Evolutionary conservation across 2,329 filamentous ascomycete genomes (phyloP).

Genomic region (Claviceps monticola): DNA sequence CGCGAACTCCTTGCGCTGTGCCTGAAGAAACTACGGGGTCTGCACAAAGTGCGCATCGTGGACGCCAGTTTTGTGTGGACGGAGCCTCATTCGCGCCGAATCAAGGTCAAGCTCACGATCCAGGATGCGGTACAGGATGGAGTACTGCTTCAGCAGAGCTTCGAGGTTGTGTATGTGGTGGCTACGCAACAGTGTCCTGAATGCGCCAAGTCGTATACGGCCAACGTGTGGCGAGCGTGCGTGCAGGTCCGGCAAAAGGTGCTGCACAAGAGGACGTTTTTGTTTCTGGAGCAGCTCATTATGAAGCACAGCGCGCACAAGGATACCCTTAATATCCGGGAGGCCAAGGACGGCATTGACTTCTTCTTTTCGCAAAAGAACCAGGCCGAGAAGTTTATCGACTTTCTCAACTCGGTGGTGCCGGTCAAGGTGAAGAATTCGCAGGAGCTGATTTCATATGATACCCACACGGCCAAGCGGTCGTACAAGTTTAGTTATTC

Average conservation of each 20-base stretch:
- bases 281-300: slow-evolving; percentile 79
- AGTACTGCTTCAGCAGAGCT: slow-evolving; percentile 72
- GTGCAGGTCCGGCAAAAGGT: slow-evolving; percentile 97
- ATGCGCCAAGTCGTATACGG: slow-evolving; percentile 89
- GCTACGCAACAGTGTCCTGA: slow-evolving; percentile 90
- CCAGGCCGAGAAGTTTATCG: slow-evolving; percentile 81
- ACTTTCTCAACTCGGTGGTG: slow-evolving; percentile 73
- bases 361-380: slow-evolving; percentile 89
- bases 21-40: slow-evolving; percentile 70
- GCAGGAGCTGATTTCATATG: slow-evolving; percentile 81
- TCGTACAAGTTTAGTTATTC: slow-evolving; percentile 94
- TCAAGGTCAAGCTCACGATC: slow-evolving; percentile 92
- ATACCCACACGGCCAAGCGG: slow-evolving; percentile 79
- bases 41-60: slow-evolving; percentile 85
- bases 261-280: slow-evolving; percentile 69
- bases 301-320: slow-evolving; percentile 84
- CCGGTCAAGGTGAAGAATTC: slow-evolving; percentile 65
- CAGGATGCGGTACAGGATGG: slow-evolving; percentile 55
- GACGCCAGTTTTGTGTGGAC: slow-evolving; percentile 98
- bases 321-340: slow-evolving; percentile 96
- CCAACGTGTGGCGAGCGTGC: slow-evolving; percentile 85
- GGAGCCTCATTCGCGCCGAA: slow-evolving; percentile 82
- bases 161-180: slow-evolving; percentile 87
- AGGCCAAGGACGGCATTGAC: slow-evolving; percentile 88
- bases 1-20: slow-evolving; percentile 87